Evolutionary conservation across 441 rosid genomes (phyloP).

Genomic region (Arabidopsis lyrata): DNA sequence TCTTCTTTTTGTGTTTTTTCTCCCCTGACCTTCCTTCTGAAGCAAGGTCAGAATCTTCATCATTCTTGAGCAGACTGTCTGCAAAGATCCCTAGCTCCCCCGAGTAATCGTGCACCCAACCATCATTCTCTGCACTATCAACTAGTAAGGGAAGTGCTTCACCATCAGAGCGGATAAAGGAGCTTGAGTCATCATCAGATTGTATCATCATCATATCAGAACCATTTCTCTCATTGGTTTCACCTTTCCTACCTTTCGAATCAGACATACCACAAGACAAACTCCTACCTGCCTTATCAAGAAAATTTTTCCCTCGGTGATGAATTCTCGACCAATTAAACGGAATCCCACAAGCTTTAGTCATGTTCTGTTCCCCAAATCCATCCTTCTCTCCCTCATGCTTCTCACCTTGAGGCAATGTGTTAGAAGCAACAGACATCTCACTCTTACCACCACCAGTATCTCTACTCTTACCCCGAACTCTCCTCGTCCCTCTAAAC

Average conservation of each 20-base stretch:
- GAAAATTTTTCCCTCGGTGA: conserved; percentile 79
- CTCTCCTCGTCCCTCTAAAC: conserved; percentile 74
- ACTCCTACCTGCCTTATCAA: conserved; percentile 96
- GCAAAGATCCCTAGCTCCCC: conserved; percentile 97
- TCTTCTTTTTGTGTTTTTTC: conserved; percentile 46
- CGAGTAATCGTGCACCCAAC: conserved; percentile 90
- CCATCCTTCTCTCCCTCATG: conserved; percentile 62
- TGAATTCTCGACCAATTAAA: conserved; percentile 99
- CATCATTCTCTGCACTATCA: conserved; percentile 74
- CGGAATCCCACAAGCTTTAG: conserved; percentile 90
- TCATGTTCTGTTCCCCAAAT: conserved; percentile 62
- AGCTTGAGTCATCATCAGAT: conserved; percentile 67
- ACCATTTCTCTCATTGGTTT: conserved; percentile 60
- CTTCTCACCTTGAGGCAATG: conserved; percentile 68
- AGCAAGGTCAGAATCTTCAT: conserved; percentile 80
- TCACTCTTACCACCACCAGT: conserved; percentile 72
- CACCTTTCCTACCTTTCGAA: conserved; percentile 66
- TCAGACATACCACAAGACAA: conserved; percentile 94
- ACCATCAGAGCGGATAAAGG: conserved; percentile 59
- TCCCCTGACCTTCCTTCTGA: conserved; percentile 81
- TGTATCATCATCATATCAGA: conserved; percentile 69
- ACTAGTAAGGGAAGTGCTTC: conserved; percentile 93
- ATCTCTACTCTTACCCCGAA: conserved; percentile 52
- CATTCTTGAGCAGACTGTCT: conserved; percentile 77
- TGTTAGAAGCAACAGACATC: conserved; percentile 93